These are phyloP conservation scores for Aspergillus conjunctus DNA, from an alignment of 495 filamentous ascomycete genomes.

Conservation along the genomic window DNA sequence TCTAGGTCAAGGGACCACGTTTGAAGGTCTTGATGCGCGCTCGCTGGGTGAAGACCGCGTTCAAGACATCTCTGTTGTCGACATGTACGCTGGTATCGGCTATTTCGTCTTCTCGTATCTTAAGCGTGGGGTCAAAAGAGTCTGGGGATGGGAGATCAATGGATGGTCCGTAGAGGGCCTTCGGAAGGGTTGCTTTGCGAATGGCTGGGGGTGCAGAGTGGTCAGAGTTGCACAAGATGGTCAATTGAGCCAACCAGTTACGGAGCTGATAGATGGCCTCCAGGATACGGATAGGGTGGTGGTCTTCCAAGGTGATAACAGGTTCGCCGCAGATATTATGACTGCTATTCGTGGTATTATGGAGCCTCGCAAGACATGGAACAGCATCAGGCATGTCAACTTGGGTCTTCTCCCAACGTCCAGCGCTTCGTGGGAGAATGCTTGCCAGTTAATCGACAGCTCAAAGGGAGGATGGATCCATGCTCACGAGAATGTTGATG, in stretches of 20 bases:
- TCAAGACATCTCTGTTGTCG: constrained; percentile 60
- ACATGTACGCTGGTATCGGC: constrained; percentile 89
- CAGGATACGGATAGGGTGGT: constrained; percentile 48
- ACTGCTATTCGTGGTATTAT: constrained; percentile 26
- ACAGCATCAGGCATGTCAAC: constrained; percentile 68
- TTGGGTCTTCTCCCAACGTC: constrained; percentile 78
- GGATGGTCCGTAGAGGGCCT: constrained; percentile 85
- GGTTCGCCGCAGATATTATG: constrained; percentile 53
- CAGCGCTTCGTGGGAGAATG: constrained; percentile 61
- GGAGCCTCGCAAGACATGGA: constrained; percentile 34
- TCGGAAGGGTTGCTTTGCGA: constrained; percentile 65
- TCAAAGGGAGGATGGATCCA: constrained; percentile 69
- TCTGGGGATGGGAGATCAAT: constrained; percentile 89
- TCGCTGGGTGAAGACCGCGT: constrained; percentile 31
- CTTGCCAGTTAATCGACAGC: constrained; percentile 59
- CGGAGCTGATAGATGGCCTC: constrained; percentile 31
- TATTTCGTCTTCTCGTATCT: constrained; percentile 88
- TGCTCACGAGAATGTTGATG: constrained; percentile 82
- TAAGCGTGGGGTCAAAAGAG: constrained; percentile 64
- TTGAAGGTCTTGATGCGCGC: constrained; percentile 35
- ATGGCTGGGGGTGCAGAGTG: constrained; percentile 63
- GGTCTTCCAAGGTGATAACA: constrained; percentile 74
- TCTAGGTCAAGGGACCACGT: constrained; percentile 39
- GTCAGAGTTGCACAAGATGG: constrained; percentile 41
- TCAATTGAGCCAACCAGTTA: constrained; percentile 28